Evolutionary conservation across 164 flowering plant genomes (phyloP), one percentile per base, ranked within the genome.

Genomic region (Liriodendron chinense): DNA sequence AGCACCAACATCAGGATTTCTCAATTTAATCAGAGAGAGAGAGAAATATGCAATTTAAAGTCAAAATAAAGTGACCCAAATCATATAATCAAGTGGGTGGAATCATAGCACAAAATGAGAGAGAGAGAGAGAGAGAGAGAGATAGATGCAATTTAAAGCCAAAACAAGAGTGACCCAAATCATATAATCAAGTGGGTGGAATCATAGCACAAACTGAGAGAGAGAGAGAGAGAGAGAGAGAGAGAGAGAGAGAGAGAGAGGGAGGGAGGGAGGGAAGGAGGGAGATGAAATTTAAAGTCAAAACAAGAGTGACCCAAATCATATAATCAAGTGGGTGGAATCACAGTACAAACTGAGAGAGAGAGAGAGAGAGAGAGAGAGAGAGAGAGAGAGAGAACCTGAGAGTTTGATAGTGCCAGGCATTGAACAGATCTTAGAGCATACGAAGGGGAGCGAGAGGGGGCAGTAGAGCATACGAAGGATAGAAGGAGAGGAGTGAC

Each of bases 331-430:
- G 56, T 9, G 59, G 20, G 59, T 16, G 59, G 59, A 12, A 12
- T 53, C 59, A 12, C 8, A 13, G 3, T 9, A 13, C 70, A 9
- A 18, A 18, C 3, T 34, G 43, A 34, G n/a, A 28, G 34, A 28
- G 34, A 28, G 20, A 20, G 23, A 53, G 5, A 26, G 13, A 14
- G 26, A 69, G 4, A 26, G 21, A 22, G 28, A 71, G 47, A 56
- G 18, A 18, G 18, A 26, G 47, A 49, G 65, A 21, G 34, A 13
- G 1, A 47, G 18, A 53, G 70, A 80, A 94, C 98, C 94, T 86
- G 98, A 90, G 77, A 94, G 94, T 80, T 83, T 81, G 79, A 94
- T 89, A 70, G 91, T 89, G 77, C 98, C 98, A 56, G 98, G 98
- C 98, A 94, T 94, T 57, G 66, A 25, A 21, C 12, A 14, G n/a